Conservation (phyloP, 805 yeast species). For the Teunomyces panamensis region DNA sequence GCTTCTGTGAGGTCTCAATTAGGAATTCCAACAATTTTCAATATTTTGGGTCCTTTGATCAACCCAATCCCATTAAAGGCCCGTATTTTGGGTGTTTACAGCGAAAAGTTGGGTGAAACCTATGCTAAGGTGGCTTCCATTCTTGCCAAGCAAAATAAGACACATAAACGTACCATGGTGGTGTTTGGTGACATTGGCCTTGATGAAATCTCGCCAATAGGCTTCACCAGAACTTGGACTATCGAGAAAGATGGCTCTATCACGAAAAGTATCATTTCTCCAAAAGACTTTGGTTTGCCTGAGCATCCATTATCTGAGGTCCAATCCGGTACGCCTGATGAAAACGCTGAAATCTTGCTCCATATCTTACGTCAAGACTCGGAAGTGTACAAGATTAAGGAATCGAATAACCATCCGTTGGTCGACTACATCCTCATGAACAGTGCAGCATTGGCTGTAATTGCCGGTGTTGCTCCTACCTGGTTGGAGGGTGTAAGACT, state of each 20-base stretch:
- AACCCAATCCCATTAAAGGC: slow-evolving; percentile 85
- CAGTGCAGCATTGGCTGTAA: slow-evolving; percentile 81
- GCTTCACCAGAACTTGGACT: slow-evolving; percentile 78
- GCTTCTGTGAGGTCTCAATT: slow-evolving; percentile 72
- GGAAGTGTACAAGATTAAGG: slow-evolving; percentile 44
- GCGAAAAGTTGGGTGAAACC: slow-evolving; percentile 72
- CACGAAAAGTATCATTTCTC: slow-evolving; percentile 49
- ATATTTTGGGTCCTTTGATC: slow-evolving; percentile 87
- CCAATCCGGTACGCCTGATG: slow-evolving; percentile 79
- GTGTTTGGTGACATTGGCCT: slow-evolving; percentile 92
- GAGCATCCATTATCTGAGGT: slow-evolving; percentile 70
- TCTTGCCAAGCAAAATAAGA: slow-evolving; percentile 50
- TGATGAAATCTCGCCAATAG: slow-evolving; percentile 92
- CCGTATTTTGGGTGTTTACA: slow-evolving; percentile 86
- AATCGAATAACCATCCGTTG: slow-evolving; percentile 50
- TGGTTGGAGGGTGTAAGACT: slow-evolving; percentile 78
- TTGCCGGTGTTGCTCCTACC: slow-evolving; percentile 60
- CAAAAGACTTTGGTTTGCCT: slow-evolving; percentile 77
- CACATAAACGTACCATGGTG: slow-evolving; percentile 63
- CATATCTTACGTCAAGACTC: slow-evolving; percentile 45
- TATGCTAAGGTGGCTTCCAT: slow-evolving; percentile 78
- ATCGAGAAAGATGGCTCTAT: slow-evolving; percentile 45
- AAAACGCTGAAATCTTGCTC: slow-evolving; percentile 65
- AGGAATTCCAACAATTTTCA: slow-evolving; percentile 92
- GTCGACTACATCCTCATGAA: slow-evolving; percentile 90